Conservation (phyloP, 2,329 filamentous ascomycete species). For the Cladosporium oxysporum region DNA sequence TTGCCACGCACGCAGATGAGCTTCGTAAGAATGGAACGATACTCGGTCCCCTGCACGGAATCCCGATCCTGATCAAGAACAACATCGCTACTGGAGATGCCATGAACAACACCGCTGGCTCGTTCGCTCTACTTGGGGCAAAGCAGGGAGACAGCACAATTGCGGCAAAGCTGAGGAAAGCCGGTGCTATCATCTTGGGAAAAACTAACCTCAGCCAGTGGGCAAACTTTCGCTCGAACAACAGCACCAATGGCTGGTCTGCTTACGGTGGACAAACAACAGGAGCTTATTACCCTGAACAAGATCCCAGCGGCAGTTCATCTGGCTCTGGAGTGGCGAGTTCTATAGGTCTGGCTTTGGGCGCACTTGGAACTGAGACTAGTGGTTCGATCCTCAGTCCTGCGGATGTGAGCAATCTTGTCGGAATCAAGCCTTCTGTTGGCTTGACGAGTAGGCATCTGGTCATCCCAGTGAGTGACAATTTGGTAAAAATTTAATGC, state of each 20-base stretch:
- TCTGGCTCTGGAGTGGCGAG: conserved; percentile 63
- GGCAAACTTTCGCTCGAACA: conserved; percentile 62
- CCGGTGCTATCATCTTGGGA: conserved; percentile 65
- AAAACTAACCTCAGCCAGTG: conserved; percentile 67
- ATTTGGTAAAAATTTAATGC: conserved; percentile 28
- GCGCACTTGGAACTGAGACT: conserved; percentile 63
- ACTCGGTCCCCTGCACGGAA: conserved; percentile 61
- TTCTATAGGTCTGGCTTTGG: conserved; percentile 61
- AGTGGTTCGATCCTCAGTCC: conserved; percentile 65
- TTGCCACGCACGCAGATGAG: conserved; percentile 51
- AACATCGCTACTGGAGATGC: conserved; percentile 64
- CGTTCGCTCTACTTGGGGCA: conserved; percentile 62
- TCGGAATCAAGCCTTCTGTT: conserved; percentile 68
- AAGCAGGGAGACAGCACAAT: conserved; percentile 62
- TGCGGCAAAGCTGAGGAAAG: conserved; percentile 59
- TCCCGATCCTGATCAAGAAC: conserved; percentile 67
- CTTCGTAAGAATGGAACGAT: conserved; percentile 50
- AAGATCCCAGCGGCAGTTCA: conserved; percentile 64
- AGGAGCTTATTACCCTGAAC: conserved; percentile 61
- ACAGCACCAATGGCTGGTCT: conserved; percentile 64
- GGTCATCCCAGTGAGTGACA: conserved; percentile 56
- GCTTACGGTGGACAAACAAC: conserved; percentile 63
- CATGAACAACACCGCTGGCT: conserved; percentile 67
- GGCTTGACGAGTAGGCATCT: conserved; percentile 63
- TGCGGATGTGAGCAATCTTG: conserved; percentile 58